Evolutionary conservation across 2,329 filamentous ascomycete genomes (phyloP).

Genomic region (Microascus cirrosus): DNA sequence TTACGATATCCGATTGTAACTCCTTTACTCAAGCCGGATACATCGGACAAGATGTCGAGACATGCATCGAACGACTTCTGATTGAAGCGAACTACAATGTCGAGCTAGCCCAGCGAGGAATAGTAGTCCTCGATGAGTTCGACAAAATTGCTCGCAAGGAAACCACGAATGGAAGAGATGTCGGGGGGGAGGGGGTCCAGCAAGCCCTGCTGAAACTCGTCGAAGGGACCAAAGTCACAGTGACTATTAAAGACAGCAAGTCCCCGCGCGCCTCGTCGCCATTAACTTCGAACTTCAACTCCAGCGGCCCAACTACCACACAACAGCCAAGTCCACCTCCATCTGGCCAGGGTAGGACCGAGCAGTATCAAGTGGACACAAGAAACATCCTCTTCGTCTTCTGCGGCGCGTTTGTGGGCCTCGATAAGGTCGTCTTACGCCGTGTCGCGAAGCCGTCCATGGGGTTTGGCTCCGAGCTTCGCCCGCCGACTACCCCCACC

Average conservation of each 20-base stretch:
- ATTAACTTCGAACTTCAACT: constrained; percentile 40
- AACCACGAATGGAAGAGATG: constrained; percentile 80
- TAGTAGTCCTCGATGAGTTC: constrained; percentile 92
- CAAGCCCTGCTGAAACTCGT: constrained; percentile 93
- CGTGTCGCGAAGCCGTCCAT: constrained; percentile 80
- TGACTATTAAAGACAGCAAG: constrained; percentile 74
- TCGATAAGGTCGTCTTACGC: constrained; percentile 78
- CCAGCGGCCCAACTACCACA: constrained; percentile 27
- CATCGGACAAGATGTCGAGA: constrained; percentile 95
- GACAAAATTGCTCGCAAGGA: constrained; percentile 92
- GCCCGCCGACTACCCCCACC: constrained; percentile 31
- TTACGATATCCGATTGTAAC: constrained; percentile 92
- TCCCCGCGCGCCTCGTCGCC: constrained; percentile 41
- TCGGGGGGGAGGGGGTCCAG: constrained; percentile 92
- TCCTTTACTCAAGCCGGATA: constrained; percentile 95
- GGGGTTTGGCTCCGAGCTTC: constrained; percentile 80
- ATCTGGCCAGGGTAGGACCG: constrained; percentile 31
- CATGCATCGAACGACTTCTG: constrained; percentile 81
- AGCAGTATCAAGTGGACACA: constrained; percentile 70
- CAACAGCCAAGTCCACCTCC: constrained; percentile 30
- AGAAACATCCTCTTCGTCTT: constrained; percentile 97
- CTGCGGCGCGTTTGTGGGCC: constrained; percentile 85
- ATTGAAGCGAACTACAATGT: constrained; percentile 87
- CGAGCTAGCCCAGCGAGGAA: constrained; percentile 74
- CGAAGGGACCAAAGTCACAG: constrained; percentile 85